Evolutionary conservation across 495 filamentous ascomycete species (phyloP).

Genomic region (Usnea hakonensis): DNA sequence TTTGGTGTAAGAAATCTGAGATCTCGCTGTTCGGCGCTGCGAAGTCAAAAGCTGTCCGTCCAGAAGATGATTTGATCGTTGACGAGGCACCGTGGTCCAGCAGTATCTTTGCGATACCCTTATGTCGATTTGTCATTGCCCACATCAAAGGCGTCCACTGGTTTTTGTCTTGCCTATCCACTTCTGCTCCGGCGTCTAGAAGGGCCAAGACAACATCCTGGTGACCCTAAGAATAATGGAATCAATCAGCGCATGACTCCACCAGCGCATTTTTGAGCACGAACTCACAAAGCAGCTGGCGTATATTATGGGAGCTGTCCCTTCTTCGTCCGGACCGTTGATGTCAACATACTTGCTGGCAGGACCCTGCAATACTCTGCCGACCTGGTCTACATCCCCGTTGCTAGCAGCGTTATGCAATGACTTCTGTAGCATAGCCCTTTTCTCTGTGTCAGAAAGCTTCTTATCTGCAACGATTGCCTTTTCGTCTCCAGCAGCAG

Average conservation of each 20-base stretch:
- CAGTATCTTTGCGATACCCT: conserved; percentile 83
- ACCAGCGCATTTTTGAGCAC: background rate
- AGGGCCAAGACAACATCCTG: conserved; percentile 80
- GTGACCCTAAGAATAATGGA: conserved; percentile 56
- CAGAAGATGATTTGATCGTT: conserved; percentile 86
- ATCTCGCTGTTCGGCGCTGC: conserved; percentile 92
- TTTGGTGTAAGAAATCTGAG: conserved; percentile 86
- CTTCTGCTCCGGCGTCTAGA: conserved; percentile 77
- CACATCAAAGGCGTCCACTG: conserved; percentile 99
- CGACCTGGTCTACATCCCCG: conserved; percentile 77
- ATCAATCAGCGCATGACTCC: conserved; percentile 15
- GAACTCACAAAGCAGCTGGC: conserved; percentile 92
- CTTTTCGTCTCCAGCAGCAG: conserved; percentile 68
- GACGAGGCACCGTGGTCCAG: conserved; percentile 92
- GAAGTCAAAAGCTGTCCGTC: conserved; percentile 95
- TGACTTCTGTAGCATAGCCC: conserved; percentile 69
- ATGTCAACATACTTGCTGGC: conserved; percentile 75
- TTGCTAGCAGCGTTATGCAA: conserved; percentile 96
- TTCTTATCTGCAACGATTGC: conserved; percentile 64
- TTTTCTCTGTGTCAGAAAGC: conserved; percentile 70
- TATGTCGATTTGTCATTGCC: conserved; percentile 98
- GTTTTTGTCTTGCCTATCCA: conserved; percentile 90
- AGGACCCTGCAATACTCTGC: conserved; percentile 65
- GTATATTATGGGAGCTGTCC: conserved; percentile 91
- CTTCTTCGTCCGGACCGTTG: conserved; percentile 87